Base-by-base conservation (phyloP, 2,329 filamentous ascomycete species). In the Dryadomyces sulphureus region DNA sequence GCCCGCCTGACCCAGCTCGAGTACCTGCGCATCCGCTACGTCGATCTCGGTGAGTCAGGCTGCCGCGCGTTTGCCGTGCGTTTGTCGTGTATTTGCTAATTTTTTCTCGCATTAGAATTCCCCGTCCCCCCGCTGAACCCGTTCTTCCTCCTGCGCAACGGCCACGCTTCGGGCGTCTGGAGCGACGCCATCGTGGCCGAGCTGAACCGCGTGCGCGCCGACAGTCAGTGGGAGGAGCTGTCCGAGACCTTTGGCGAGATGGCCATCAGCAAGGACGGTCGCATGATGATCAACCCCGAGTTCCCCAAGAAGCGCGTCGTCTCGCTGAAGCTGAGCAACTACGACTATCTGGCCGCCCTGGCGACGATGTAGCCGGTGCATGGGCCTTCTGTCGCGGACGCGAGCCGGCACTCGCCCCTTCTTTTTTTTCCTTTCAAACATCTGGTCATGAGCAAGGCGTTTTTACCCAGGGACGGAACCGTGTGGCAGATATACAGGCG, bases 81-180 rank as follows among this genome's bases (percentile, higher is more conserved):
- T 19, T 4, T n/a, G 42, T 45, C 27, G 7, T 30, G 27, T 30
- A 30, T 7, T 7, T 7, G 14, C 7, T 7, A 30, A 7, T 7
- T 30, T 7, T 30, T 14, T 14, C 27, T 30, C 14, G 27, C 27
- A 19, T 22, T n/a, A 79, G 82, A 87, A 56, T 84, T 81, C 2
- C 75, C 79, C 3, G 69, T 81, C 14, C 81, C 81, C 4, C 73
- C 79, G 1, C 63, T 86, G 5, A 86, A 87, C 54, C 83, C 83
- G 0, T 85, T 80, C 56, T 88, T 86, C 57, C 65, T 81, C 47
- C 62, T 86, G 38, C 47, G 70, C 30, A 66, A 77, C 41, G 72
- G 73, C 34, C 62, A 67, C 54, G 82, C 78, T 54, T 78, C 75
- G 1, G 83, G 83, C 5, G 71, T 88, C 2, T 88, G 82, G 83